Base-by-base conservation (phyloP, 1,139 yeast species). In the Kurtzmaniella quercitrusa region DNA sequence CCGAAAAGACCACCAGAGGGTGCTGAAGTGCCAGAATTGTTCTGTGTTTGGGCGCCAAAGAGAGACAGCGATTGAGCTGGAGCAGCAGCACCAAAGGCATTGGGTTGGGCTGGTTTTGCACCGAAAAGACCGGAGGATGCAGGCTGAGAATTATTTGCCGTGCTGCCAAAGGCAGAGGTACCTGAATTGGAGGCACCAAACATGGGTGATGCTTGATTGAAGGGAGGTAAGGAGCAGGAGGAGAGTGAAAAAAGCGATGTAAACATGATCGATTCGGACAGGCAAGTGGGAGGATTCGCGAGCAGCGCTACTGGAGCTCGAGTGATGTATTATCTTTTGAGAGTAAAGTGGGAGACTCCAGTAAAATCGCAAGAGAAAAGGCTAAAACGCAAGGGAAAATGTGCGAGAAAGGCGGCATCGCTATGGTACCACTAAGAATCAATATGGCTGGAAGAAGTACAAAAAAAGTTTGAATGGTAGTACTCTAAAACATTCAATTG, bases 101-200 rank as follows among this genome's bases (percentile, higher is more conserved):
- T 21, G 6, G 33, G 18, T 16, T 36, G 28, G 19, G 32, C 34
- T 9, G 40, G 41, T 23, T 30, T 45, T 18, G 41, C 36, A 18
- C 50, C 51, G 42, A 48, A 50, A 7, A 45, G 41, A 1, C 50
- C 49, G 6, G 46, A 46, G 11, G 42, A 6, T 5, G 21, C n/a
- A 8, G 16, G 15, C n/a, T 18, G 21, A 14, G 37, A n/a, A 14
- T 23, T 32, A 2, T 38, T 14, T 32, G 43, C 22, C 33, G 40
- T 33, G 17, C 20, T 33, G 16, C 41, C 47, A 40, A 42, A 43
- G 16, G 33, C 32, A 3, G 34, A 35, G 21, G 38, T 37, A 20
- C 47, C 48, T 3, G 49, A 45, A 20, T 45, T 38, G 6, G 17
- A 19, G 5, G 42, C 42, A 19, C 44, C 45, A 36, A 42, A 42